Evolutionary conservation across 768 basidiomycete genomes (phyloP).

Genomic region (Tylopilus sp.): DNA sequence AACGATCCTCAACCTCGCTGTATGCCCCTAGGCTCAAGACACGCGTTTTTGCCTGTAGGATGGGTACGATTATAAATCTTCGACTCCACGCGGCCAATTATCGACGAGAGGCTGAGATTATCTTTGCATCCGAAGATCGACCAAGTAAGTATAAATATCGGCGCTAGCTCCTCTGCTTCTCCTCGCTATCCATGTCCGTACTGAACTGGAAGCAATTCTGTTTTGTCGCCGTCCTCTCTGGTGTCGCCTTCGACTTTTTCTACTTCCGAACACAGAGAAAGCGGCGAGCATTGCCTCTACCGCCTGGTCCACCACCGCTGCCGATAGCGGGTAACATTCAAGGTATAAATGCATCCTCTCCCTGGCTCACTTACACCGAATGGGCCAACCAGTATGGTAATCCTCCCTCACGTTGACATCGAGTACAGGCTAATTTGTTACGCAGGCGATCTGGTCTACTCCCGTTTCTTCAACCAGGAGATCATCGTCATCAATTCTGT

Average conservation of each 20-base stretch:
- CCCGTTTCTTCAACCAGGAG: constrained; percentile 18
- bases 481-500: constrained; percentile 29
- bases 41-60: neutral
- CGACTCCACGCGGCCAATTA: neutral
- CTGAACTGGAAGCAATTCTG: constrained; percentile 12
- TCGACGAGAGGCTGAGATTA: neutral
- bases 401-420: neutral
- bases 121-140: neutral
- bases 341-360: constrained; percentile 1
- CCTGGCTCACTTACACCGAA: constrained; percentile 20
- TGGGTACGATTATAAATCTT: neutral
- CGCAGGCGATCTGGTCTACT: constrained; percentile 27
- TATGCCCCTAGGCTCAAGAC: too few species aligned
- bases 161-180: neutral
- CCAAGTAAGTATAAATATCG: constrained; percentile 3
- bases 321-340: constrained; percentile 20
- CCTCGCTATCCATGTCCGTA: neutral
- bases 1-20: too few species aligned
- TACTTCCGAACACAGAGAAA: constrained; percentile 5
- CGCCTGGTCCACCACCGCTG: constrained; percentile 20
- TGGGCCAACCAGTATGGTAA: constrained; percentile 19
- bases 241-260: neutral
- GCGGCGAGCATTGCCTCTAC: constrained; percentile 8
- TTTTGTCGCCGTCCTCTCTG: constrained; percentile 10
- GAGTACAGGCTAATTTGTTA: neutral